These are phyloP conservation scores for Saccharomyces hybrid DNA, from an alignment of 1,139 yeast genomes.

Conservation along the genomic window DNA sequence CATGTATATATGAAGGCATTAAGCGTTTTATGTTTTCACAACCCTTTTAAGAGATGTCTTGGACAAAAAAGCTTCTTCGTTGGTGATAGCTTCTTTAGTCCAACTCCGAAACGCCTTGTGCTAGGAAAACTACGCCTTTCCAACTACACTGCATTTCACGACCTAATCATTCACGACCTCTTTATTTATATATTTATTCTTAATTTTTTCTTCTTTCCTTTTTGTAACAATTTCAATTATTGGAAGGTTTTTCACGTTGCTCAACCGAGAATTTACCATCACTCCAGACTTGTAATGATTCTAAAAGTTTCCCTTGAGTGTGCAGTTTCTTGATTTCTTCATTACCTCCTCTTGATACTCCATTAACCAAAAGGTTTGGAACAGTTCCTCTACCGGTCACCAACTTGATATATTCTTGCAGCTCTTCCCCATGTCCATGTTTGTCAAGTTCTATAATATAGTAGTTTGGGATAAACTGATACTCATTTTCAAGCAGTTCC, in stretches of 20 bases:
- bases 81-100: not conserved
- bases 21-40: not conserved
- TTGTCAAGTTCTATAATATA: slow-evolving; percentile 73
- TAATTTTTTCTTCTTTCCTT: not conserved
- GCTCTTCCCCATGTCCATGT: slow-evolving; percentile 57
- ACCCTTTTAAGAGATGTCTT: not conserved
- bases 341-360: slow-evolving; percentile 62
- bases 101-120: not conserved
- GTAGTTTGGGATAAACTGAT: slow-evolving; percentile 66
- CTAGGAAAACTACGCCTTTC: not conserved
- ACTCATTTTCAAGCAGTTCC: slow-evolving; percentile 52
- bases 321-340: slow-evolving; percentile 72
- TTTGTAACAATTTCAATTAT: slow-evolving; percentile 8
- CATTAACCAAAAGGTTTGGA: slow-evolving; percentile 62
- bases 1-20: not conserved
- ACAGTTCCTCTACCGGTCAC: slow-evolving; percentile 61
- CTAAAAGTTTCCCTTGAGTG: slow-evolving; percentile 20
- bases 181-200: too few relatives aligned
- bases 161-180: too few relatives aligned
- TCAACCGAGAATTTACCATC: slow-evolving; percentile 15
- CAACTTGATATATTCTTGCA: slow-evolving; percentile 53
- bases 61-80: not conserved
- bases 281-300: slow-evolving; percentile 20
- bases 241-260: slow-evolving; percentile 19
- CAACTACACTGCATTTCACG: too few relatives aligned